A percentile compares a stretch with the other conserved stretches of the same genome.
Evolutionary conservation across 2,329 filamentous ascomycete species (phyloP).

Genomic region (Xylariaceae sp.): DNA sequence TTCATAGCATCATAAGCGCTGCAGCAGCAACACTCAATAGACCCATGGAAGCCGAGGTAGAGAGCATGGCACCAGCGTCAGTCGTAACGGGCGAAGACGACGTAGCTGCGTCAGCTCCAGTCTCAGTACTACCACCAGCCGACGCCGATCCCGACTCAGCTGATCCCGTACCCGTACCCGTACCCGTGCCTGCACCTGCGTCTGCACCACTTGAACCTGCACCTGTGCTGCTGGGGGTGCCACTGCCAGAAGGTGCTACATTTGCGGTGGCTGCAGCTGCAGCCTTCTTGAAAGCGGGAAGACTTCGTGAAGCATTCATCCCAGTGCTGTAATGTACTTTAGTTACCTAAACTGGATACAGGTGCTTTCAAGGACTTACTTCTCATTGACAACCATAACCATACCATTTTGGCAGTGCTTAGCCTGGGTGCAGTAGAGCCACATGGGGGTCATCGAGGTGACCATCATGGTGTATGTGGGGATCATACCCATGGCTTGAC

Average conservation of each 20-base stretch:
- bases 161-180: conserved; percentile 3
- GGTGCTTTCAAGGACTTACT: conserved; percentile 52
- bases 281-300: conserved; percentile 51
- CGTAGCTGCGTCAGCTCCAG: conserved; percentile 1
- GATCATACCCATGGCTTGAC: conserved; percentile 50
- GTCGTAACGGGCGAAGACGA: conserved; percentile 13
- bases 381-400: conserved; percentile 75
- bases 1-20: conserved; percentile 44
- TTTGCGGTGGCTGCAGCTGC: conserved; percentile 40
- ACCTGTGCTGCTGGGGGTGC: conserved; percentile 36
- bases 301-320: conserved; percentile 55
- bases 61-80: conserved; percentile 32
- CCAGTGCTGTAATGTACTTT: conserved; percentile 41
- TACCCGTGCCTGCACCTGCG: conserved; percentile 27
- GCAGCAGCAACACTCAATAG: conserved; percentile 48
- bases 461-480: conserved; percentile 74
- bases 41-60: conserved; percentile 45
- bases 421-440: conserved; percentile 77
- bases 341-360: not conserved
- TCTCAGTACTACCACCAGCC: conserved; percentile 2
- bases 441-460: conserved; percentile 70
- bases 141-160: conserved; percentile 1
- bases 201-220: conserved; percentile 13
- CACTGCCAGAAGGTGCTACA: conserved; percentile 34
- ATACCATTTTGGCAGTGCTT: conserved; percentile 77